Base-by-base conservation (phyloP, 345 rosid species). In the Erucastrum elatum region DNA sequence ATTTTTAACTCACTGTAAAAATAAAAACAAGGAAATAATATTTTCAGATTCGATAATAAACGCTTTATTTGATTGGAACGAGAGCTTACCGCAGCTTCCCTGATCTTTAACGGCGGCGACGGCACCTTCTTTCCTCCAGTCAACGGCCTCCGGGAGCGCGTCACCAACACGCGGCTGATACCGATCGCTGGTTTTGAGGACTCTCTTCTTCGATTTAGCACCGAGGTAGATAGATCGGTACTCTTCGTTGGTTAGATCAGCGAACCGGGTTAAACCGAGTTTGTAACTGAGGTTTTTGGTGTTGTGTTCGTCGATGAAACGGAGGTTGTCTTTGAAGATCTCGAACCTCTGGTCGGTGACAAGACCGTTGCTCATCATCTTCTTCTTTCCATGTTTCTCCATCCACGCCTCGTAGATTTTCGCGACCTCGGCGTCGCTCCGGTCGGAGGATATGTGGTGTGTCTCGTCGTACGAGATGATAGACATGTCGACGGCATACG, bases 241-340 rank as follows among this genome's bases (percentile, higher is more conserved):
- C 91, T 95, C 98, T 46, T 93, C 96, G 82, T 93, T 91, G 68
- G 94, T 90, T 66, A 95, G 78, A 80, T 95, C 98, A 37, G 99
- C 97, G 34, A 95, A 95, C 83, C 87, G 90, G 89, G 84, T 95
- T 84, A 91, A 77, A 33, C 98, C 97, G 44, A 95, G 86, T 72
- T 21, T 77, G 73, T 83, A 95, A 31, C 86, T 84, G 82, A 80
- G 91, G 84, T 84, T 82, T 81, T 75, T 83, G 17, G 83, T 74
- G 87, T 93, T 95, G 71, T 90, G 97, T 41, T 88, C 90, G 30
- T 95, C 97, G 67, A 95, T 87, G 77, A 87, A 93, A 72, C 88
- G 81, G 49, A 95, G 90, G 66, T 95, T 95, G 25, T 91, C 99
- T 79, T 87, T 91, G 62, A 95, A 95, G 67, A 93, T 84, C 86